Evolutionary conservation across 2,329 filamentous ascomycete genomes (phyloP).

Genomic region (Emergomyces orientalis): DNA sequence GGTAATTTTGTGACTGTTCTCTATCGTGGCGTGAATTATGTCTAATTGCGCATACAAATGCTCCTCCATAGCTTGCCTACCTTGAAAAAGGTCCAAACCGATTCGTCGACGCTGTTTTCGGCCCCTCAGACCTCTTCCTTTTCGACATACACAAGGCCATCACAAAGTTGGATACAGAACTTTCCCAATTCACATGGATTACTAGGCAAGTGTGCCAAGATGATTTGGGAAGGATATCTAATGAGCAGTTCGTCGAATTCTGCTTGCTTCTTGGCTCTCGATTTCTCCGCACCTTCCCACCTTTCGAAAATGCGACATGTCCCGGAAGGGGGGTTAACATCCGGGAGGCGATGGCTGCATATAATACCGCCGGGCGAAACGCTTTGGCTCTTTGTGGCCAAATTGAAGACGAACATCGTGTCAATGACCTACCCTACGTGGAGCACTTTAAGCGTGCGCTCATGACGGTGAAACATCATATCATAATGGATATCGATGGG

Average conservation of each 20-base stretch:
- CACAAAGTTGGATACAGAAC: conserved; percentile 47
- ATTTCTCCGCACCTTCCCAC: conserved; percentile 70
- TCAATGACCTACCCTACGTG: conserved; percentile 64
- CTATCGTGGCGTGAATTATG: neutral
- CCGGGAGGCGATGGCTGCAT: conserved; percentile 66
- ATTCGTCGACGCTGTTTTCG: conserved; percentile 66
- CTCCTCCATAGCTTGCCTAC: conserved; percentile 54
- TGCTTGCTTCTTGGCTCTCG: conserved; percentile 73
- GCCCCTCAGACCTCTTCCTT: conserved; percentile 72
- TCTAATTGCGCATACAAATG: neutral
- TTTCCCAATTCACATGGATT: conserved; percentile 53
- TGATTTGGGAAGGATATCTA: conserved; percentile 53
- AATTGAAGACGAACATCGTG: conserved; percentile 68
- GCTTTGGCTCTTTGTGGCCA: conserved; percentile 66
- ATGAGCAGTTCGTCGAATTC: conserved; percentile 72
- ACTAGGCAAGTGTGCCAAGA: conserved; percentile 61
- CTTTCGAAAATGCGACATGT: conserved; percentile 55
- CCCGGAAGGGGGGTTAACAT: conserved; percentile 51
- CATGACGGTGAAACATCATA: conserved; percentile 78
- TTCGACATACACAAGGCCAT: conserved; percentile 75
- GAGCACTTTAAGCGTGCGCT: conserved; percentile 80
- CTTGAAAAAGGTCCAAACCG: conserved; percentile 62
- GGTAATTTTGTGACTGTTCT: conserved; percentile 42
- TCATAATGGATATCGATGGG: conserved; percentile 69
- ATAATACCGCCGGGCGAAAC: conserved; percentile 56